A percentile compares a stretch with the other conserved stretches of the same genome.
phyloP scores from a whole-genome alignment of 805 yeast species.

The Geotrichum ghanense region DNA sequence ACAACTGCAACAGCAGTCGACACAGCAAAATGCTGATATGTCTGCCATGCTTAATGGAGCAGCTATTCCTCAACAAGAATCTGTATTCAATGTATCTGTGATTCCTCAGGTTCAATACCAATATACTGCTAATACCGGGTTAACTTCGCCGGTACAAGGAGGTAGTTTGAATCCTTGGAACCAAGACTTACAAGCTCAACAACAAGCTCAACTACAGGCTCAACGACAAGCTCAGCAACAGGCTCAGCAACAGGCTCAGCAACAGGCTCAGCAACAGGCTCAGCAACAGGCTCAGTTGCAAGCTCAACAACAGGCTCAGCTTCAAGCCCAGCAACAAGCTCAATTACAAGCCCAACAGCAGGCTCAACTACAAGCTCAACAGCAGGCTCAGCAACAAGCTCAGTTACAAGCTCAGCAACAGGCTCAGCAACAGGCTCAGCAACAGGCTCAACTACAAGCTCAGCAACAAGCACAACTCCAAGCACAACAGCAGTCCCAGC shows the following conservation, averaged over 20 bases:
- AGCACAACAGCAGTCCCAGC: slow-evolving; percentile 13
- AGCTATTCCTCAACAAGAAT: background rate
- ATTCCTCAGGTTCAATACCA: background rate
- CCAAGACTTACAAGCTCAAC: slow-evolving; percentile 4
- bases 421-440: slow-evolving; percentile 12
- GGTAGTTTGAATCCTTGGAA: slow-evolving; percentile 3
- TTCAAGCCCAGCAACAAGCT: slow-evolving; percentile 12
- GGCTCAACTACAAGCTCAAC: slow-evolving; percentile 14
- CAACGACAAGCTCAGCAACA: slow-evolving; percentile 15
- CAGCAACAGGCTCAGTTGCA: slow-evolving; percentile 9
- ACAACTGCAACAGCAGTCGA: slow-evolving; percentile 17
- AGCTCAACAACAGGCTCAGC: slow-evolving; percentile 12
- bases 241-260: slow-evolving; percentile 9
- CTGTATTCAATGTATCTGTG: background rate
- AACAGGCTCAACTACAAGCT: slow-evolving; percentile 13
- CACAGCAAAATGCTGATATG: slow-evolving; percentile 10
- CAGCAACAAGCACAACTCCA: slow-evolving; percentile 14
- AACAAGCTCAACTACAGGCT: slow-evolving; percentile 13
- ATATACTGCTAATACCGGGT: slow-evolving; percentile 14
- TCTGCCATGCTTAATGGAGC: background rate
- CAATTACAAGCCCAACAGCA: slow-evolving; percentile 17
- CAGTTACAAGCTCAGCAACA: slow-evolving; percentile 13
- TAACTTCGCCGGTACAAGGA: slow-evolving; percentile 11
- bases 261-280: slow-evolving; percentile 8
- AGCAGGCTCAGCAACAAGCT: slow-evolving; percentile 13